Evolutionary conservation across 805 yeast genomes (phyloP).

Genomic region (Starmerella ratchasimensis): DNA sequence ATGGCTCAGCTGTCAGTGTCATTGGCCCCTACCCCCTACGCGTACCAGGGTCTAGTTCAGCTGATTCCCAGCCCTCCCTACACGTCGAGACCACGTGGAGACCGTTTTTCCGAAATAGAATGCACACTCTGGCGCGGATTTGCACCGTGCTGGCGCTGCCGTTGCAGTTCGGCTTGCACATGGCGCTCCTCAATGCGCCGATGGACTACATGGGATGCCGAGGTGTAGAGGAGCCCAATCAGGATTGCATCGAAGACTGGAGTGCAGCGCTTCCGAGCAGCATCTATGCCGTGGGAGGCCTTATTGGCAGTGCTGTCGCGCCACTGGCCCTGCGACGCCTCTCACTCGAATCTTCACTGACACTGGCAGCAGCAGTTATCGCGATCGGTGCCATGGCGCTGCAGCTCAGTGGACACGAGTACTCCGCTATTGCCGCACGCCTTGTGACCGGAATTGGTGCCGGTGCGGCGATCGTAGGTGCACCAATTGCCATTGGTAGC

Average conservation of each 20-base stretch:
- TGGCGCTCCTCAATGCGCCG: conserved; percentile 91
- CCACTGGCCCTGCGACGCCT: conserved; percentile 48
- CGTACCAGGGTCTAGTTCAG: too few relatives aligned
- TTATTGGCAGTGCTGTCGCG: conserved; percentile 57
- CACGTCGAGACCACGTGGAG: too few relatives aligned
- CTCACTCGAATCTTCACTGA: conserved; percentile 46
- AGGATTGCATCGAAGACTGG: conserved; percentile 44
- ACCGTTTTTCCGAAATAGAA: too few relatives aligned
- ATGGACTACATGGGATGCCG: conserved; percentile 52
- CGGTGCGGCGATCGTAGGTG: conserved; percentile 73
- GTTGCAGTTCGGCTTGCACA: conserved; percentile 83
- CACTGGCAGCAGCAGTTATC: conserved; percentile 37
- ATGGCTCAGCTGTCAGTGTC: too few relatives aligned
- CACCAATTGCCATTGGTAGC: conserved; percentile 72
- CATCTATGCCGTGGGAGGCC: conserved; percentile 71
- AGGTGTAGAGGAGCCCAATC: conserved; percentile 11
- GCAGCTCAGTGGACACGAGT: conserved; percentile 35
- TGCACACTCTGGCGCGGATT: too few relatives aligned
- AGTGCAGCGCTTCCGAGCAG: conserved; percentile 65
- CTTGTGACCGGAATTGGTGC: conserved; percentile 73
- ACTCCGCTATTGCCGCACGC: conserved; percentile 47
- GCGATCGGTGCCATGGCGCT: conserved; percentile 51
- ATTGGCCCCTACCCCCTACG: too few relatives aligned
- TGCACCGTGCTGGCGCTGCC: conserved; percentile 8
- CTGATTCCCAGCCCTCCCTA: too few relatives aligned